Evolutionary conservation across 1,284 basidiomycete species (phyloP), one percentile per base, ranked within the genome.

Genomic region (Sanghuangporus weigelae): DNA sequence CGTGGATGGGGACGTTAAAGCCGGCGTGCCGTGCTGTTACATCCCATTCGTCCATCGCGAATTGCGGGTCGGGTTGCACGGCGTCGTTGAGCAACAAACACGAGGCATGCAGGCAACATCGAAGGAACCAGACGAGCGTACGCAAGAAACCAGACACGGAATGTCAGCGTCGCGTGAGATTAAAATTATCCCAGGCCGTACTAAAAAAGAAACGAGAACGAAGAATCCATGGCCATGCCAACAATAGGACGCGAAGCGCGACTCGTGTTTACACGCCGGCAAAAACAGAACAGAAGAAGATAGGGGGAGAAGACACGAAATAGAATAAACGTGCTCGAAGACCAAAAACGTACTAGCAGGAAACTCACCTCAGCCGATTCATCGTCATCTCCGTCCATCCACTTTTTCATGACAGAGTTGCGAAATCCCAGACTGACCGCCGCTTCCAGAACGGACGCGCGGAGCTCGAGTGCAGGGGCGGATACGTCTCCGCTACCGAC

Each of bases 361-460:
- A 42, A 12, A 19, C 63, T 64, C 46, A 64, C 63, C 44, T 64
- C 64, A 23, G 31, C 56, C 21, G 48, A 21, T 51, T 49, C 23
- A 51, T 57, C 57, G 38, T 59, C 59, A 12, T 51, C 49, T 31
- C 26, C 63, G 31, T 54, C 50, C 64, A 66, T 63, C 64, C 64
- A 66, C 26, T 57, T 58, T 19, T 46, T 57, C 58, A 66, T 61
- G 38, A 63, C 40, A 35, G 60, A 62, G 50, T 63, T 66, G n/a
- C 64, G 60, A 56, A 66, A 63, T 16, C 64, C 64, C 12, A 66
- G 39, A 50, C 60, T 63, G n/a, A 66, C 23, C 14, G 64, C 64
- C 23, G 64, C 64, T 39, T 66, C 61, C 23, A 66, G 64, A 10
- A 66, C 64, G 46, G 64, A 66, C 26, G 60, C 60, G 57, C 64